Base-by-base conservation (phyloP, 441 rosid species). In the Brassica hybrid region DNA sequence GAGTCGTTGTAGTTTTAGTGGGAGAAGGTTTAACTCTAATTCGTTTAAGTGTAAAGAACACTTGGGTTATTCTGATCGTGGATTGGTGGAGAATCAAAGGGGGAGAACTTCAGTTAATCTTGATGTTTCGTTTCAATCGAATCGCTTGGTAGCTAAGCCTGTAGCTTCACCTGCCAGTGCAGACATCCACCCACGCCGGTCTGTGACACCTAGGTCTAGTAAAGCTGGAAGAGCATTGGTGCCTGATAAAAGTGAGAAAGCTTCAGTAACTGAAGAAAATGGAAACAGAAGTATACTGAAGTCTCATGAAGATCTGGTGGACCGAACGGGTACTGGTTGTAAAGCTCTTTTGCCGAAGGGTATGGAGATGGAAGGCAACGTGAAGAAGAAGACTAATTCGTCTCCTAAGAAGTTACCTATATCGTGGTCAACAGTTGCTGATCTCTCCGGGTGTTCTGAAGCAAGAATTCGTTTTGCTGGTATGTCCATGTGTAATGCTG, bases 281-380 rank as follows among this genome's bases (percentile, higher is more conserved):
- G 80, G 62, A 65, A 73, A 62, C 18, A 36, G 65, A 72, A 62
- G 74, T 73, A 68, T 67, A 77, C 54, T 76, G 75, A 79, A 68
- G 25, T 65, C 84, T 71, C 65, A 41, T 62, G 77, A 75, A 71
- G 71, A 43, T 61, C 60, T 67, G 73, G 74, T 84, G 45, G 79
- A 74, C 72, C 82, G 82, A 80, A 81, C 78, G 72, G 81, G 21
- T 71, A 73, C 34, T 82, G 67, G 86, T 21, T 81, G 69, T 48
- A 84, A 84, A 84, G 61, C 63, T 50, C 72, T 87, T 72, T 16
- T 83, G 1, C 7, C 32, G 38, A 86, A 86, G 73, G 84, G 71
- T 81, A 79, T 63, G 25, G 89, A 85, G 90, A 93, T 85, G 88
- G 90, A 87, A 83, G 89, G 73, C 67, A 75, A 81, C 38, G 77